Percentiles rank a stretch among this genome's conserved stretches.
Conservation (phyloP, 176 grass and related monocot species). For the Tillandsia fasciculata region DNA sequence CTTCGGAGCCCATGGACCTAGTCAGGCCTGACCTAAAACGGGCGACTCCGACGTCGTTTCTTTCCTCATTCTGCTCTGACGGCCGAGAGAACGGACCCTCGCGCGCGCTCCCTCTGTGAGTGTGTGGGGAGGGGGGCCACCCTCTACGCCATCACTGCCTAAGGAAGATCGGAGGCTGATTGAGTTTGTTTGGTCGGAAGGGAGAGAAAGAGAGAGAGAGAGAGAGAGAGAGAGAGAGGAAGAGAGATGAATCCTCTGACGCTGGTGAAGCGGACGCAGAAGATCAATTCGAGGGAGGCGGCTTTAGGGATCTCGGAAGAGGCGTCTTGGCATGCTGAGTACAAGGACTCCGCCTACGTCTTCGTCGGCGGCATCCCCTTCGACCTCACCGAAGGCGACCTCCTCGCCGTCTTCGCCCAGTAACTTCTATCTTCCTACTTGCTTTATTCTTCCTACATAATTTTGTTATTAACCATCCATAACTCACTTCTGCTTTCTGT, state of each 20-base stretch:
- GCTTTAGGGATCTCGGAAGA: slow-evolving; percentile 63
- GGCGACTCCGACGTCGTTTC: too few species aligned
- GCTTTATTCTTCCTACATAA: not conserved
- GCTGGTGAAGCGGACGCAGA: slow-evolving; percentile 77
- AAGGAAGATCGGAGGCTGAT: too few species aligned
- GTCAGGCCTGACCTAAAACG: too few species aligned
- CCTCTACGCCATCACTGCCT: too few species aligned
- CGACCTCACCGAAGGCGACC: slow-evolving; percentile 90
- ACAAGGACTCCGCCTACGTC: slow-evolving; percentile 88
- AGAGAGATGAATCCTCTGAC: slow-evolving; percentile 76
- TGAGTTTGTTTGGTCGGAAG: slow-evolving; percentile 1
- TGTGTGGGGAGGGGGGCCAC: too few species aligned
- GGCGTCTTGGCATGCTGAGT: slow-evolving; percentile 84
- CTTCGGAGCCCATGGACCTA: too few species aligned
- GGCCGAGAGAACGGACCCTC: too few species aligned
- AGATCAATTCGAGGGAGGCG: slow-evolving; percentile 81
- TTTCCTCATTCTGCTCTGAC: too few species aligned
- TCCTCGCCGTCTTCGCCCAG: slow-evolving; percentile 77
- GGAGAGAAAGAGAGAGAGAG: slow-evolving; percentile 13
- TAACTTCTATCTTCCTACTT: not conserved
- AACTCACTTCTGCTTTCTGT: too few species aligned
- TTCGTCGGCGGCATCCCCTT: slow-evolving; percentile 82
- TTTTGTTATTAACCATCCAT: not conserved
- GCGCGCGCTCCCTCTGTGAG: too few species aligned
- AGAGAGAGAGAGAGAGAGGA: slow-evolving; percentile 10